Evolutionary conservation across 768 basidiomycete genomes (phyloP), one percentile per base, ranked within the genome.

Genomic region (Russula sp.): DNA sequence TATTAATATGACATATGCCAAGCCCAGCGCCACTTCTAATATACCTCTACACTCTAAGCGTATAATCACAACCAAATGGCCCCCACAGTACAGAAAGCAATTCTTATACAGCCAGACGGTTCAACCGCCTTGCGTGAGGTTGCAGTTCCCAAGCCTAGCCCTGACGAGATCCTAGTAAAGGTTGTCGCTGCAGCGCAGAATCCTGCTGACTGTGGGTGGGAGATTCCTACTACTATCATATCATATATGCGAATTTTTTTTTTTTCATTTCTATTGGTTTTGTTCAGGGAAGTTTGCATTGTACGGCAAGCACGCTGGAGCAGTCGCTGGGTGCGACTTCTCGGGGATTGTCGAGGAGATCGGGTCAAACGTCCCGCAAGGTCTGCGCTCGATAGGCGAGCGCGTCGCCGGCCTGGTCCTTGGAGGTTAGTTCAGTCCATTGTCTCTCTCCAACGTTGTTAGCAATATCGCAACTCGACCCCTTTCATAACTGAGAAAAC

Each of bases 111-210:
- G 3, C 46, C 24, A 30, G 63, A 60, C n/a, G 62, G 66, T 9
- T 54, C 57, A 36, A 52, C 56, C 20, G 62, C 48, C 20, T 38
- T 67, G n/a, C 42, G 40, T 18, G 53, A 67, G 34, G 56, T 64
- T 26, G 18, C 36, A 28, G 59, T 64, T 13, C 66, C 63, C 22
- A 60, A 67, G 44, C 58, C 66, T 44, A 63, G 66, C 11, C 52
- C 53, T 9, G 34, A 52, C 30, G 66, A 67, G 28, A 59, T 67
- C 24, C 48, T 67, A 2, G 58, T 67, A 54, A 67, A 67, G 32
- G 40, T 69, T 69, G 76, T 20, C 76, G 78, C 57, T 72, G 79
- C 57, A 74, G 75, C 48, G 63, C 69, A 60, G 71, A 71, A 69
- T 67, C 70, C 40, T 69, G 72, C 66, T 69, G 68, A 69, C 69